These are phyloP conservation scores for Rhododendron henanense DNA, from an alignment of 148 eudicot genomes.

Conservation along the genomic window DNA sequence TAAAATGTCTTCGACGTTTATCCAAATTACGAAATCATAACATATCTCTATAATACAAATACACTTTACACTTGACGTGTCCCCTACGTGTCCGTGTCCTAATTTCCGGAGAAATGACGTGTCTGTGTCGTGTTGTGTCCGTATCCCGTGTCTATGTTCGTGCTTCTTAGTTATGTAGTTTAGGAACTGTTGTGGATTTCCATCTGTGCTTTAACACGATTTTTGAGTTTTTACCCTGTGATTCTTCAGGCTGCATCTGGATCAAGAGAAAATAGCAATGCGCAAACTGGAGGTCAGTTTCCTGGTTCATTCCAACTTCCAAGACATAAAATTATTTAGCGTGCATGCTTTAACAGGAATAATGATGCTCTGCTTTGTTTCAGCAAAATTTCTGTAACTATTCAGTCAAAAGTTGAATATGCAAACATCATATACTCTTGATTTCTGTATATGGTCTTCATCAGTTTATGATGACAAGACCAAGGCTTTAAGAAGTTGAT, in stretches of 20 bases:
- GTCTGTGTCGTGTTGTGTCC: no score
- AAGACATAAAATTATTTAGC: neutral
- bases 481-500: neutral
- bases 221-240: conserved; percentile 11
- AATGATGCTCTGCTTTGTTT: neutral
- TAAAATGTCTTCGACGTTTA: no score
- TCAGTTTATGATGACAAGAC: neutral
- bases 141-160: no score
- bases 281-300: conserved; percentile 51
- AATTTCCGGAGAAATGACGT: no score
- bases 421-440: neutral
- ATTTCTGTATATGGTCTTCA: neutral
- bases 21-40: no score
- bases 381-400: neutral
- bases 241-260: conserved; percentile 58
- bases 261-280: conserved; percentile 34
- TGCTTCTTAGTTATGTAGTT: neutral
- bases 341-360: neutral
- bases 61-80: no score
- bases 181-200: neutral
- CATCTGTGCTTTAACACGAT: neutral
- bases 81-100: no score
- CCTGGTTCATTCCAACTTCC: conserved; percentile 50
- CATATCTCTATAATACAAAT: no score
- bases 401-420: neutral